A percentile compares a stretch with the other conserved stretches of the same genome.
phyloP scores from a whole-genome alignment of 306 rosid species.

The Albizia julibrissin region DNA sequence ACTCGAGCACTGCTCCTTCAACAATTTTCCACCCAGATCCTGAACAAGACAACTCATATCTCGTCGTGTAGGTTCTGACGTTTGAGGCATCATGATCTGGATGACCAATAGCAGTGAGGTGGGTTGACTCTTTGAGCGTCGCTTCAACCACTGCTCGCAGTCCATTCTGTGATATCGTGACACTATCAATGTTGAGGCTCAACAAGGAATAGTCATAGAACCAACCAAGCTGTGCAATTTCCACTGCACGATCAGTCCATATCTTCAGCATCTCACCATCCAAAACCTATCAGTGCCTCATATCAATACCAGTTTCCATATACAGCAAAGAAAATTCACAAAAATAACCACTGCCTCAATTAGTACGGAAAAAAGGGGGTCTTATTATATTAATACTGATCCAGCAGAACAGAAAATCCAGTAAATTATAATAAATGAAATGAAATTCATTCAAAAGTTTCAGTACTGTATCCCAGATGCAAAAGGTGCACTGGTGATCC shows the following conservation, averaged over 20 bases:
- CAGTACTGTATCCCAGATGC: constrained; percentile 5
- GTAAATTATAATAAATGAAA: constrained; percentile 7
- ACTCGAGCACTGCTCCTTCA: constrained; percentile 90
- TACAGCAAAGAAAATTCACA: constrained; percentile 5
- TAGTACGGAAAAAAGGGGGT: background rate
- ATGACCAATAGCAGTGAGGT: constrained; percentile 63
- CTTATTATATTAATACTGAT: background rate
- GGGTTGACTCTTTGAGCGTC: constrained; percentile 72
- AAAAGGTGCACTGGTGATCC: background rate
- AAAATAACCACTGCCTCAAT: constrained; percentile 7
- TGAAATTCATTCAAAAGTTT: constrained; percentile 14
- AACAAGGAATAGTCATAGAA: constrained; percentile 68
- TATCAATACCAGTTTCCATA: constrained; percentile 29
- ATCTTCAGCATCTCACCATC: constrained; percentile 94
- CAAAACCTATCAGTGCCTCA: constrained; percentile 60
- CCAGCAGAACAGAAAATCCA: background rate
- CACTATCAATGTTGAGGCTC: constrained; percentile 81
- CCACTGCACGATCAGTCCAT: constrained; percentile 89
- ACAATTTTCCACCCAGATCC: constrained; percentile 85
- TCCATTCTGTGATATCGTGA: constrained; percentile 80
- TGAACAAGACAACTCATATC: constrained; percentile 78
- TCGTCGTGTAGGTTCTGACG: constrained; percentile 78
- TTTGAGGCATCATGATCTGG: constrained; percentile 73
- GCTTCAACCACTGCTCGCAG: constrained; percentile 87
- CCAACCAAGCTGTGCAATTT: constrained; percentile 88